Conservation (phyloP, 2,329 filamentous ascomycete genomes). For the Trichoderma sp. region DNA sequence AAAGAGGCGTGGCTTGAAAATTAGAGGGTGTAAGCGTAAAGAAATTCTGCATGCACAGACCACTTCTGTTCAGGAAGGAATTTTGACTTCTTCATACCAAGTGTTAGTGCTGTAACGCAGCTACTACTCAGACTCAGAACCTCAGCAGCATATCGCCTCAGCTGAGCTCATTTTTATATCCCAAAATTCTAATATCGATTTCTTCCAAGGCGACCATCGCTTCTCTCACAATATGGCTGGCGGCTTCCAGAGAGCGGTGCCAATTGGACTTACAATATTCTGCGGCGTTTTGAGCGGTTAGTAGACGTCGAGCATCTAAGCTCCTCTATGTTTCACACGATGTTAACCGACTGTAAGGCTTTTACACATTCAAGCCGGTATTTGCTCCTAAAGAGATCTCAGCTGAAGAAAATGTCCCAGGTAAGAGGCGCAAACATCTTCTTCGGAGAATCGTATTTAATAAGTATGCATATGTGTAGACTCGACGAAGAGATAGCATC, state of each 20-base stretch:
- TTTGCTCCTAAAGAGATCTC: slow-evolving; percentile 35
- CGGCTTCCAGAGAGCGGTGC: slow-evolving; percentile 43
- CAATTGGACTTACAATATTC: slow-evolving; percentile 44
- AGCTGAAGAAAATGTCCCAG: slow-evolving; percentile 26
- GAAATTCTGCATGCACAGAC: background rate
- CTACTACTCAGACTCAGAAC: background rate
- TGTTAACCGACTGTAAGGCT: slow-evolving; percentile 34
- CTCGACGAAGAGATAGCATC: background rate
- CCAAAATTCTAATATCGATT: background rate
- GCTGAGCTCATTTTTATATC: background rate
- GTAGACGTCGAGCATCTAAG: slow-evolving; percentile 16
- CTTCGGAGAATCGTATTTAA: background rate
- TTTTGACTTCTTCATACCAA: background rate
- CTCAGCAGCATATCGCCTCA: background rate
- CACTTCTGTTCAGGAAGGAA: background rate
- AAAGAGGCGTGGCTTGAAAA: background rate
- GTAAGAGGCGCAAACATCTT: slow-evolving; percentile 13
- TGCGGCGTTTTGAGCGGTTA: slow-evolving; percentile 45
- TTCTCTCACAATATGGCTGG: slow-evolving; percentile 37
- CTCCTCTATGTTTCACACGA: background rate
- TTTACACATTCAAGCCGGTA: slow-evolving; percentile 45
- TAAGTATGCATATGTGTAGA: background rate
- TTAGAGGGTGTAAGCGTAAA: background rate
- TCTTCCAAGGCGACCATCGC: background rate
- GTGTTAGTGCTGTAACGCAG: background rate